Base-by-base conservation (phyloP, 2,329 filamentous ascomycete genomes). In the Gnomoniopsis sp. region DNA sequence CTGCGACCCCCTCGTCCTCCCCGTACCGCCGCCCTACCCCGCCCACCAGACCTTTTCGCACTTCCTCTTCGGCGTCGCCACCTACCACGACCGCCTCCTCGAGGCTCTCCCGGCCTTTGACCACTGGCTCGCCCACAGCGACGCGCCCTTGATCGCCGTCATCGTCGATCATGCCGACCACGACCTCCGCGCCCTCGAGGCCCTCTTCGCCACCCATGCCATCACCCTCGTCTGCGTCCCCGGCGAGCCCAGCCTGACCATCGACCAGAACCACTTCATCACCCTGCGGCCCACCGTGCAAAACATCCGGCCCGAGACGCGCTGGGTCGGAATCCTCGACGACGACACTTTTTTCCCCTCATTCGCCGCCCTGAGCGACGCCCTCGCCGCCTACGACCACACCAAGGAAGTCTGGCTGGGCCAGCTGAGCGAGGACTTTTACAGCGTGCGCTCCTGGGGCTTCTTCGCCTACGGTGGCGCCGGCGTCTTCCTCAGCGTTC, bases 261-360 rank as follows among this genome's bases (percentile, higher is more conserved):
- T 80, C 30, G 79, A 82, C 48, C 76, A 83, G 61, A 81, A 83
- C 43, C 84, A 86, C 66, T 86, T 86, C 66, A 75, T 80, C 14
- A 74, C 86, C 14, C 69, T 86, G 10, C 72, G 77, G 30, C 74
- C 80, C 41, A 75, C 86, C 60, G 69, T 82, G 23, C 67, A 74
- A 23, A 71, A 77, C 52, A 68, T 73, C 34, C 75, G 71, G 11
- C 68, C 75, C 0, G 65, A 74, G 15, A 84, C 82, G 0, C 71
- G 74, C 34, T 87, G 84, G 84, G 76, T 79, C 15, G 79, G 77
- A 49, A 73, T 87, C 51, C 77, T 87, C 41, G 84, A 87, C 65
- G 84, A 87, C 65, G 84, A 87, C 64, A 87, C 84, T 1, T 87
- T 87, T 68, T 86, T 86, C 68, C 77, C 80, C 2, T 82, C 79